Evolutionary conservation across 108 stramenopile species (phyloP).

Genomic region (Nitzschia putrida): DNA sequence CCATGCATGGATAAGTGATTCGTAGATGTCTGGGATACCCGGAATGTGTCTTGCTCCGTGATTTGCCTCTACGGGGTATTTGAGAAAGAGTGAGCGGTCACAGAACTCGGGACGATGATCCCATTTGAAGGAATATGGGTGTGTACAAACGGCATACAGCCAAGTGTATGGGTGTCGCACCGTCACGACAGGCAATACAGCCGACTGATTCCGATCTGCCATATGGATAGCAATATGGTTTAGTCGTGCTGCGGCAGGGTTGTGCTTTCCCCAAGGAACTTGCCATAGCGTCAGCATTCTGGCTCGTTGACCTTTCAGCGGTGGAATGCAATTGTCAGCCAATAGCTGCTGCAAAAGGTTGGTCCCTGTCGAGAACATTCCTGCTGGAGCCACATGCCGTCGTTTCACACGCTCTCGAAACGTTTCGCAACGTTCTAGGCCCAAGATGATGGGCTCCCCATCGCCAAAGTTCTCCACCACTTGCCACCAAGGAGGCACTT

Average conservation of each 20-base stretch:
- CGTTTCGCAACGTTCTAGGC: conserved; percentile 20
- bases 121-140: conserved; percentile 52
- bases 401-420: conserved; percentile 20
- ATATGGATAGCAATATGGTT: conserved; percentile 34
- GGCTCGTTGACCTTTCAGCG: conserved; percentile 4
- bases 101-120: conserved; percentile 15
- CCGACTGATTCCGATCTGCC: conserved; percentile 20
- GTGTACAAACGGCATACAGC: conserved; percentile 74
- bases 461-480: conserved; percentile 23
- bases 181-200: conserved; percentile 66
- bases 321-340: conserved; percentile 64
- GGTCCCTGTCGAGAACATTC: conserved; percentile 89
- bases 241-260: conserved; percentile 54
- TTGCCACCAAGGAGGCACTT: conserved; percentile 34
- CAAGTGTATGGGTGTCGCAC: conserved; percentile 78
- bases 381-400: conserved; percentile 43
- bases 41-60: background rate
- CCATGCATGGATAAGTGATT: conserved; percentile 63
- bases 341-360: conserved; percentile 70
- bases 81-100: conserved; percentile 6
- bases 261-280: conserved; percentile 69
- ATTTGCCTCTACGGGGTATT: conserved; percentile 5
- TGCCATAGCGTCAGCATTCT: conserved; percentile 6
- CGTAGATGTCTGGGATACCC: conserved; percentile 15
- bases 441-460: conserved; percentile 32